Conservation (phyloP, 306 rosid genomes). For the Adenanthera pavonina region DNA sequence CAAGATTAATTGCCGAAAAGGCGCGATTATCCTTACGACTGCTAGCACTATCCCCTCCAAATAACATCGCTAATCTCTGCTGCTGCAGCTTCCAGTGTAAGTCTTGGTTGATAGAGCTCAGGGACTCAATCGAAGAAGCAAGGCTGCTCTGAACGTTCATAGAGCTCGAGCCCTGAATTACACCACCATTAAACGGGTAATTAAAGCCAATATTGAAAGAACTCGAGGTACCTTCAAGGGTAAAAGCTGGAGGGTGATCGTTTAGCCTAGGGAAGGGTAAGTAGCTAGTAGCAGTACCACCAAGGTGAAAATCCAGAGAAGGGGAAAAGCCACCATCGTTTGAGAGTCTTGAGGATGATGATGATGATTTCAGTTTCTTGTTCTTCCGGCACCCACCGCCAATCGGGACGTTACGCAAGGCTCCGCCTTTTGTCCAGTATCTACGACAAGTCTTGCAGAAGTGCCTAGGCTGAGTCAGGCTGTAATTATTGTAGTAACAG, state of each 20-base stretch:
- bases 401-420: slow-evolving; percentile 85
- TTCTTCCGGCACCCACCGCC: slow-evolving; percentile 96
- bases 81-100: slow-evolving; percentile 96
- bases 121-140: slow-evolving; percentile 84
- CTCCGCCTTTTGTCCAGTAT: slow-evolving; percentile 97
- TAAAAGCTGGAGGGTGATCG: slow-evolving; percentile 40
- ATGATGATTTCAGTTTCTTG: slow-evolving; percentile 71
- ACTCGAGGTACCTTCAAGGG: slow-evolving; percentile 29
- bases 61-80: slow-evolving; percentile 74
- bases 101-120: slow-evolving; percentile 93
- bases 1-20: slow-evolving; percentile 32
- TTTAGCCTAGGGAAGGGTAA: slow-evolving; percentile 58
- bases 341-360: slow-evolving; percentile 47
- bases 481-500: slow-evolving; percentile 98
- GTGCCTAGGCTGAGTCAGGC: slow-evolving; percentile 91
- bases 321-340: slow-evolving; percentile 54
- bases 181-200: slow-evolving; percentile 48
- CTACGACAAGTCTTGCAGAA: slow-evolving; percentile 97
- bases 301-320: slow-evolving; percentile 72
- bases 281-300: slow-evolving; percentile 35
- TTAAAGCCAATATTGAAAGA: slow-evolving; percentile 47
- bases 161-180: slow-evolving; percentile 43
- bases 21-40: slow-evolving; percentile 33
- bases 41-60: slow-evolving; percentile 44
- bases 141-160: slow-evolving; percentile 56